Conservation (phyloP, 345 rosid genomes). For the Trapa incisa region DNA sequence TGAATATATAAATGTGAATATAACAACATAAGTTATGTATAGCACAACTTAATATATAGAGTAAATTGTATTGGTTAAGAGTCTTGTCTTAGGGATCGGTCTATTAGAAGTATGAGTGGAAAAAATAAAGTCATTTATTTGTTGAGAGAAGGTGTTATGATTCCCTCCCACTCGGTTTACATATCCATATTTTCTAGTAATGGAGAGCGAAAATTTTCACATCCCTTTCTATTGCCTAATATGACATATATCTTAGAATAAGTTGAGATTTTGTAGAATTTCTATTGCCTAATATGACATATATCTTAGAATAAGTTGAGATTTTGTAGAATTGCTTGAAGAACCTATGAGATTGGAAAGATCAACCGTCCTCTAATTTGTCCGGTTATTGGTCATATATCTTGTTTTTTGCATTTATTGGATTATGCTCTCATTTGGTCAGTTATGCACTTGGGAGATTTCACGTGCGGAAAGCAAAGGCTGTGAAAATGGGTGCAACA, state of each 20-base stretch:
- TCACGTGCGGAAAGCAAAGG: neutral
- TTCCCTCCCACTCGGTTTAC: slow-evolving; percentile 30
- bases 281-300: slow-evolving; percentile 16
- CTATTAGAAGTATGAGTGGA: too few relatives aligned
- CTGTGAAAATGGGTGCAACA: neutral
- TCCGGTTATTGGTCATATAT: too few relatives aligned
- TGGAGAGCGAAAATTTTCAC: slow-evolving; percentile 21
- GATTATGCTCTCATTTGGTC: neutral
- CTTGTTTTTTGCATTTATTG: neutral
- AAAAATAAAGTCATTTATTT: too few relatives aligned
- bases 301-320: slow-evolving; percentile 4
- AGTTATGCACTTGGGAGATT: neutral
- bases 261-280: neutral
- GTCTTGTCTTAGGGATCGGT: too few relatives aligned
- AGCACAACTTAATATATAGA: too few relatives aligned
- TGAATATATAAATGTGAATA: too few relatives aligned
- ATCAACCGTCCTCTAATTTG: too few relatives aligned
- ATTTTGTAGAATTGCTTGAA: neutral
- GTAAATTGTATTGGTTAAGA: too few relatives aligned
- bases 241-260: slow-evolving; percentile 11
- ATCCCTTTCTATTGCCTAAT: slow-evolving; percentile 28
- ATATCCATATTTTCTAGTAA: slow-evolving; percentile 31
- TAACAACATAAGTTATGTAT: too few relatives aligned
- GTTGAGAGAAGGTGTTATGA: slow-evolving; percentile 25
- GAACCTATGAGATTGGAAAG: neutral